phyloP scores from a whole-genome alignment of 495 filamentous ascomycete species.

The Niebla homalea region DNA sequence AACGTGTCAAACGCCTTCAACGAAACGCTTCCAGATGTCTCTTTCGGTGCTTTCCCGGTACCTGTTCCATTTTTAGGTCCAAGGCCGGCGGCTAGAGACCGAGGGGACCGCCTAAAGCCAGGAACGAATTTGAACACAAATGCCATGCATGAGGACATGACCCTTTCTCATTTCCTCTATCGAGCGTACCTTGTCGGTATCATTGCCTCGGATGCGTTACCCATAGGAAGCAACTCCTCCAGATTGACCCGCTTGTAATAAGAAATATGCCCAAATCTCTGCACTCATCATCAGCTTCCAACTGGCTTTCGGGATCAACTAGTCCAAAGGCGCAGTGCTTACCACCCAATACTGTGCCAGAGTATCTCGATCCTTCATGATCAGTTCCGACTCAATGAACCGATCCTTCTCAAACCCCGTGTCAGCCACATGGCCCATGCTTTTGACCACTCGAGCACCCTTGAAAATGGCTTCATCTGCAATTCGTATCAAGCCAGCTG shows the following conservation, averaged over 20 bases:
- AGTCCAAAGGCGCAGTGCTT: neutral
- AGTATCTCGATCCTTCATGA: constrained; percentile 61
- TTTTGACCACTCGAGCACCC: constrained; percentile 63
- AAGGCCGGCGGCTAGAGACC: no score
- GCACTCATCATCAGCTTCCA: neutral
- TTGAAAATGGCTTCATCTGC: constrained; percentile 54
- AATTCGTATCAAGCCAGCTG: constrained; percentile 43
- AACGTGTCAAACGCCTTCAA: no score
- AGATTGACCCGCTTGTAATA: constrained; percentile 71
- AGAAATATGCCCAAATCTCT: constrained; percentile 61
- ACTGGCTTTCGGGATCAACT: no score
- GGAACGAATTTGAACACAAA: neutral
- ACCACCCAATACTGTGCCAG: constrained; percentile 73
- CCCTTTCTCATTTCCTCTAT: no score
- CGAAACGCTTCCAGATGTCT: no score
- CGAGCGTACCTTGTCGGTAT: no score
- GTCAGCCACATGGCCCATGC: constrained; percentile 62
- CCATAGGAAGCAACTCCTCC: constrained; percentile 30
- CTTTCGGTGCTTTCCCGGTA: no score
- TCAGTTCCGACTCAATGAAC: constrained; percentile 60
- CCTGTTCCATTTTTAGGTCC: no score
- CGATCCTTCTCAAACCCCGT: constrained; percentile 55
- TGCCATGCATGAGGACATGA: neutral
- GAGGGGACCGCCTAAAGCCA: neutral
- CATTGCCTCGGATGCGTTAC: no score